Conservation (phyloP, 371 early-diverging fungal genomes). For the Racocetra persica region DNA sequence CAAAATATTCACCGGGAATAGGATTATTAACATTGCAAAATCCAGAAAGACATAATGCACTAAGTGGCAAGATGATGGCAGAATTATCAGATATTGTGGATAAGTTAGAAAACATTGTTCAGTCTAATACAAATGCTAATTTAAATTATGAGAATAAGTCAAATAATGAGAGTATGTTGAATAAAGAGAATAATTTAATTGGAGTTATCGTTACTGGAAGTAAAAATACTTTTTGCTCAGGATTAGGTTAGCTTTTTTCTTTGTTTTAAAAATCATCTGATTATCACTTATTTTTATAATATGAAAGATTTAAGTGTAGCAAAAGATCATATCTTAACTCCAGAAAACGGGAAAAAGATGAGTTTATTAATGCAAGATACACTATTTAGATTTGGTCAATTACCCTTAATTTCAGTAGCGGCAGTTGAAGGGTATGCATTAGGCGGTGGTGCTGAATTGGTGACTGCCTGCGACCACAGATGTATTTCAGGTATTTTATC, state of each 20-base stretch:
- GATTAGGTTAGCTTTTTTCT: constrained; percentile 3
- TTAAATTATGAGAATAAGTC: background rate
- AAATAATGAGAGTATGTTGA: background rate
- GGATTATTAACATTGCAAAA: constrained; percentile 48
- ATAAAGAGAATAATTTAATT: constrained; percentile 1
- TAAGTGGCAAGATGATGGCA: constrained; percentile 79
- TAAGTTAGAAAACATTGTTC: constrained; percentile 49
- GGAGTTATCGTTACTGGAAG: constrained; percentile 29
- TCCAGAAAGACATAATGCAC: constrained; percentile 64
- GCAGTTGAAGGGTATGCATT: constrained; percentile 71
- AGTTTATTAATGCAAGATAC: constrained; percentile 68
- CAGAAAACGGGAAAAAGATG: constrained; percentile 58
- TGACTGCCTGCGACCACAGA: constrained; percentile 70
- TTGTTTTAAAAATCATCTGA: background rate
- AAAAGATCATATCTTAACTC: constrained; percentile 55
- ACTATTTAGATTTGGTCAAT: constrained; percentile 59
- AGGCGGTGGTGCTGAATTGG: constrained; percentile 79
- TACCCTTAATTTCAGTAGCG: constrained; percentile 69
- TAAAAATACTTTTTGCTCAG: constrained; percentile 32
- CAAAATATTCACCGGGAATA: constrained; percentile 27
- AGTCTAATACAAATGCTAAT: background rate
- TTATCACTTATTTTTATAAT: background rate
- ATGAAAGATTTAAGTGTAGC: constrained; percentile 64
- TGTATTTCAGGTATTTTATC: background rate
- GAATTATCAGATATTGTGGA: constrained; percentile 65